Percentiles rank a stretch among this genome's conserved stretches.
These are phyloP conservation scores for Cladosporium sp. DNA, from an alignment of 2,329 filamentous ascomycete species.

Conservation along the genomic window DNA sequence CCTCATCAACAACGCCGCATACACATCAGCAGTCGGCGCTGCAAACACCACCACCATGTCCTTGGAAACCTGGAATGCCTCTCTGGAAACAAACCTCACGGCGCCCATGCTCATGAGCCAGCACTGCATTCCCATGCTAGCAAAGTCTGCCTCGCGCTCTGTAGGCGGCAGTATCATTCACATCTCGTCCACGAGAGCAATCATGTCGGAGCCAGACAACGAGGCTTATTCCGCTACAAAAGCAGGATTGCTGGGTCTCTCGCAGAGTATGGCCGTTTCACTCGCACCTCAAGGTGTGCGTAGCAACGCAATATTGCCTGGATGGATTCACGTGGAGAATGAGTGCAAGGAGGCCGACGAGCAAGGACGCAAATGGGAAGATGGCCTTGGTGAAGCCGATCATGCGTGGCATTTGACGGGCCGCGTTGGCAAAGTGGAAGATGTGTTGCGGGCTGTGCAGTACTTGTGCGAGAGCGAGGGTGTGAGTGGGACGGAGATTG, in stretches of 20 bases:
- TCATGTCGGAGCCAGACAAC: conserved; percentile 46
- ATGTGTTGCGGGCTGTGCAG: conserved; percentile 38
- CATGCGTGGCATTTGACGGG: conserved; percentile 47
- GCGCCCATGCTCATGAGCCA: conserved; percentile 30
- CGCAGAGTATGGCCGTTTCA: conserved; percentile 46
- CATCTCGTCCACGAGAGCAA: conserved; percentile 47
- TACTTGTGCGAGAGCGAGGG: conserved; percentile 38
- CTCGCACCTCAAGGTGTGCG: conserved; percentile 41
- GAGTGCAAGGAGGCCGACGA: conserved; percentile 40
- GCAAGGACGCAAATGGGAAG: conserved; percentile 40
- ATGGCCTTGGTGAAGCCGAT: conserved; percentile 43
- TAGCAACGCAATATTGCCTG: conserved; percentile 47
- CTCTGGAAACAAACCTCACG: conserved; percentile 37
- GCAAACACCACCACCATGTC: conserved; percentile 28
- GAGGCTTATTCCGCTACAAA: conserved; percentile 49
- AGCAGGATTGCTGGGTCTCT: conserved; percentile 47
- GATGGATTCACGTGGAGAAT: conserved; percentile 49
- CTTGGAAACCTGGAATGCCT: conserved; percentile 36
- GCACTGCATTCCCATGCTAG: conserved; percentile 26
- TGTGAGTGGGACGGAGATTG: conserved; percentile 43
- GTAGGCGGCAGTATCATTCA: conserved; percentile 37
- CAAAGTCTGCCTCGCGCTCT: conserved; percentile 14
- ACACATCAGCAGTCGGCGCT: conserved; percentile 33
- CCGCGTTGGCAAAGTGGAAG: conserved; percentile 47
- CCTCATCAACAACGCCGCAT: conserved; percentile 41